Evolutionary conservation across 2,329 filamentous ascomycete genomes (phyloP), one percentile per base, ranked within the genome.

Genomic region (Parastagonospora avenae): DNA sequence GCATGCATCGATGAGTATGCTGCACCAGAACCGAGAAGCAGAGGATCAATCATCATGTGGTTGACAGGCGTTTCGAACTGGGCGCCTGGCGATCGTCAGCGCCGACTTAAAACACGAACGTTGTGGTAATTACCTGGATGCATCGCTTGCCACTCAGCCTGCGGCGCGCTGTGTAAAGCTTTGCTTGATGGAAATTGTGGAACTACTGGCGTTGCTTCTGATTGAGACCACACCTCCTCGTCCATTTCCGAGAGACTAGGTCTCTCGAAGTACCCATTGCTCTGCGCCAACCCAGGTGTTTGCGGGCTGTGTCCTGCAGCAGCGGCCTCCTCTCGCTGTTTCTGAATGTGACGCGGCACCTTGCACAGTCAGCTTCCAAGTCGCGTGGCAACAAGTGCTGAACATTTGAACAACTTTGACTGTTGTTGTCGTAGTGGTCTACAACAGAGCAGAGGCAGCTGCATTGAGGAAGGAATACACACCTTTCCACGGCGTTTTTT

Each of bases 401-500:
- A 16, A 16, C 19, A 24, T 24, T 24, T 24, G 19, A 3, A 24
- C 19, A 24, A 5, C 19, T 24, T 24, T 3, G 19, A 24, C 19
- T 24, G 19, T 24, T 24, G n/a, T 11, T 10, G 31, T 28, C 19
- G 19, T 12, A 24, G 12, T 24, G 12, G 8, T 12, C 15, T 14
- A 15, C 28, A 30, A 42, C 11, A 30, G 15, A 30, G 28, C n/a
- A 14, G 39, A 9, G 12, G 30, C 7, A n/a, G 31, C 9, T 33
- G 32, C 39, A 35, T 42, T 30, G 42, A 56, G 28, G 15, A 40
- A 46, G 35, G 15, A 50, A 90, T 83, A 2, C 91, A 94, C 12
- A 91, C 91, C 74, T 96, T 96, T 61, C 92, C 92, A 68, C 92
- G 85, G 80, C 96, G 95, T 79, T 97, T 97, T 63, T 92, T 86